A percentile compares a stretch with the other conserved stretches of the same genome.
These are phyloP conservation scores for Tetrahymena elliotti DNA, from an alignment of 73 alveolate genomes.

Conservation along the genomic window DNA sequence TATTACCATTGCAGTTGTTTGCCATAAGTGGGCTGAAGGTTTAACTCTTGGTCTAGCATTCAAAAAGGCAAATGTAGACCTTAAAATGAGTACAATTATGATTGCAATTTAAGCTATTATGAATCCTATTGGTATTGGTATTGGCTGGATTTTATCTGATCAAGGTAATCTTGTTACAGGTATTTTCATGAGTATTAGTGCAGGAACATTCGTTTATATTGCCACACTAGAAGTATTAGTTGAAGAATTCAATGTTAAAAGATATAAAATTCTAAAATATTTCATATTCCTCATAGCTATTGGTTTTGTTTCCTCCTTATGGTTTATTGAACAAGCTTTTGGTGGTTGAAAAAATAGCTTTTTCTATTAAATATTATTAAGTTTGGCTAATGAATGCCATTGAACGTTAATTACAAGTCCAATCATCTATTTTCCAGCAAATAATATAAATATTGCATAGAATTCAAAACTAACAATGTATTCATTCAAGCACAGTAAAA, in stretches of 20 bases:
- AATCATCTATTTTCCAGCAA: no score
- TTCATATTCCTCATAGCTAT: conserved; percentile 24
- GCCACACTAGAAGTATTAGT: conserved; percentile 83
- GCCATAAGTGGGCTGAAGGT: conserved; percentile 82
- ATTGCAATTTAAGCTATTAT: conserved; percentile 46
- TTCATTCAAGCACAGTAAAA: not conserved
- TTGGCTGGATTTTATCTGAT: conserved; percentile 69
- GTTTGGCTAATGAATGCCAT: not conserved
- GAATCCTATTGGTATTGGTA: conserved; percentile 72
- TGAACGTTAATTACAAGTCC: no score
- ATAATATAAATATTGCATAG: no score
- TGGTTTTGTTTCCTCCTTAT: conserved; percentile 19
- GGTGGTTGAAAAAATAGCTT: conserved; percentile 7
- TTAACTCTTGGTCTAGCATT: conserved; percentile 72
- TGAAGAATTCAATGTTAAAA: conserved; percentile 55
- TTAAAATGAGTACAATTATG: conserved; percentile 31
- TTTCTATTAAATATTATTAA: not conserved
- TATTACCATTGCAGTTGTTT: conserved; percentile 66
- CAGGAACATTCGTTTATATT: conserved; percentile 84
- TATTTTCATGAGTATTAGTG: conserved; percentile 65
- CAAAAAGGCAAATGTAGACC: conserved; percentile 17
- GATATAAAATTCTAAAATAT: conserved; percentile 5
- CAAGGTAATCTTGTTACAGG: conserved; percentile 65
- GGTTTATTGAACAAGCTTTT: conserved; percentile 34
- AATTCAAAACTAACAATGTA: not conserved